Evolutionary conservation across 345 rosid genomes (phyloP), one percentile per base, ranked within the genome.

Genomic region (Anastatica hierochuntica): DNA sequence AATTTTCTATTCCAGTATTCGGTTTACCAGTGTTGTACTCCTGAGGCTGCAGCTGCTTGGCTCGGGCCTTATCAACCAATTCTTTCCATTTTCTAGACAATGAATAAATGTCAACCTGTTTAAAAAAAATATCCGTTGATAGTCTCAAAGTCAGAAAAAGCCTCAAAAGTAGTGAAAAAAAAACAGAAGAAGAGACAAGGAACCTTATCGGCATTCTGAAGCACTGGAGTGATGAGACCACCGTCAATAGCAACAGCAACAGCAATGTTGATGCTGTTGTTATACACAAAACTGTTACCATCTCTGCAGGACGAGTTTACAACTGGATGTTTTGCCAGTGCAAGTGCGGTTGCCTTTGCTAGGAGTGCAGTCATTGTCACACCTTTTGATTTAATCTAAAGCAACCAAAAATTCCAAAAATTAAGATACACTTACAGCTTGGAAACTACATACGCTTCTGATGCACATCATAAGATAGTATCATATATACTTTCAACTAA

Each of bases 21-120:
- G 14, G 9, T 12, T 30, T 76, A 90, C 97, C 97, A 54, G 88
- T 74, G 63, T 74, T 85, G 70, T 88, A 92, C 58, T 92, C 96
- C 29, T 81, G 88, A 68, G 94, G 96, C 63, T 83, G 98, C 64
- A 92, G 72, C 71, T 88, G 98, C 77, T 92, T 92, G 51, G 95
- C 83, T 37, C 95, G 74, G 54, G 98, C 98, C 74, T 83, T 92
- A 46, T 81, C 94, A 49, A 92, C 96, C 63, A 88, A 71, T 74
- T 92, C 98, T 75, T 85, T 92, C 98, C 98, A 92, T 69, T 85
- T 85, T 53, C 98, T 88, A 41, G 96, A 92, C 78, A 88, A 72
- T 2, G 97, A 65, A 66, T 85, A 92, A 60, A 92, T 84, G 64
- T 92, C 97, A 69, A 77, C 86, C 98, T 90, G 56, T 38, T 52